These are phyloP conservation scores for Metrosideros polymorpha DNA, from an alignment of 441 rosid species.

Conservation along the genomic window DNA sequence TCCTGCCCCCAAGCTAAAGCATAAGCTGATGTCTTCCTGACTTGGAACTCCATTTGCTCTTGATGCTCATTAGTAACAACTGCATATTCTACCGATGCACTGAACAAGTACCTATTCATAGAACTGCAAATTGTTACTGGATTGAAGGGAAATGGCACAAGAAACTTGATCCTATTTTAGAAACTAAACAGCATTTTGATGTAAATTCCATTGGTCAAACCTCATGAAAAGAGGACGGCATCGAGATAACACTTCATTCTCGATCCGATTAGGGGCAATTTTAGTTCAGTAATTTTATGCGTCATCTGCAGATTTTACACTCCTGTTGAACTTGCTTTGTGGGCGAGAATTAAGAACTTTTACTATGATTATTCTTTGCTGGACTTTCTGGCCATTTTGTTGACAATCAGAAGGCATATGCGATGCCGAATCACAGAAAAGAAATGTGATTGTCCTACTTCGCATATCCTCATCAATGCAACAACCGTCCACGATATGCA, in stretches of 20 bases:
- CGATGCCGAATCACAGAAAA: background rate
- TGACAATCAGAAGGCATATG: background rate
- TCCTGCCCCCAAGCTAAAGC: background rate
- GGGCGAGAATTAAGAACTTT: background rate
- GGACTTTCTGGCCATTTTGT: background rate
- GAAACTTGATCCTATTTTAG: background rate
- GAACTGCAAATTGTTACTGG: background rate
- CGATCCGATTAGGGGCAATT: background rate
- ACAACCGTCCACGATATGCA: background rate
- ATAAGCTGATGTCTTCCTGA: background rate
- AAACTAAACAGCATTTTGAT: background rate
- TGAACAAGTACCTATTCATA: background rate
- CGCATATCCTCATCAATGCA: background rate
- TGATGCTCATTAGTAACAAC: background rate
- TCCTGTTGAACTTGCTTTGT: background rate
- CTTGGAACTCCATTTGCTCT: background rate
- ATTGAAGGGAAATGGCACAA: background rate
- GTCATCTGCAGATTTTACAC: background rate
- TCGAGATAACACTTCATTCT: background rate
- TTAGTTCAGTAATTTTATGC: background rate
- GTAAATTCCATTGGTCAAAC: background rate
- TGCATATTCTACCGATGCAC: background rate
- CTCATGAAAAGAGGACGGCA: background rate
- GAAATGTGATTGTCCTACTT: background rate
- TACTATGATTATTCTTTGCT: background rate